phyloP scores from a whole-genome alignment of 805 yeast genomes.

The Schwanniomyces sp. region DNA sequence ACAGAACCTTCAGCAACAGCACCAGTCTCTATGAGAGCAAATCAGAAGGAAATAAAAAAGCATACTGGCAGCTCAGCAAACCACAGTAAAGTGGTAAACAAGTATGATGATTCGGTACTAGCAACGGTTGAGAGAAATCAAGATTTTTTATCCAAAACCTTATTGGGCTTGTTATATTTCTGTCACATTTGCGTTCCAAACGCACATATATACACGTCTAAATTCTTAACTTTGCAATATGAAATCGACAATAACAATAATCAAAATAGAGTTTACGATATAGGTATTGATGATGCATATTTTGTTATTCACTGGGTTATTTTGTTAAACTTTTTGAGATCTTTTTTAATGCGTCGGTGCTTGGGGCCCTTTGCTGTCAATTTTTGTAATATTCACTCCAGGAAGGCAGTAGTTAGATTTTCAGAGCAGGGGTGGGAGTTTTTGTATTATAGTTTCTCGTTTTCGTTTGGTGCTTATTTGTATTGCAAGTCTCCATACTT shows the following conservation, averaged over 20 bases:
- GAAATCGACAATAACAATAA: slow-evolving; percentile 13
- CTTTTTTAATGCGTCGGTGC: slow-evolving; percentile 56
- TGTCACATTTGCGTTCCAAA: slow-evolving; percentile 21
- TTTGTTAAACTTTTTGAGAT: slow-evolving; percentile 56
- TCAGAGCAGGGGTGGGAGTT: slow-evolving; percentile 86
- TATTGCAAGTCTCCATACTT: slow-evolving; percentile 61
- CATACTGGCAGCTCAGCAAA: background rate
- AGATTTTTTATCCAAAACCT: slow-evolving; percentile 27
- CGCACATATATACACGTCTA: slow-evolving; percentile 25
- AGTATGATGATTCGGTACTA: slow-evolving; percentile 19
- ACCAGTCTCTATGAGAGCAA: background rate
- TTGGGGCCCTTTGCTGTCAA: slow-evolving; percentile 56
- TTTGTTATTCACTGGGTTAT: slow-evolving; percentile 56
- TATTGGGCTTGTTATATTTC: slow-evolving; percentile 26
- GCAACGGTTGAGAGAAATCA: slow-evolving; percentile 38
- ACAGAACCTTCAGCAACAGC: background rate
- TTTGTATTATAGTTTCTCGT: slow-evolving; percentile 57
- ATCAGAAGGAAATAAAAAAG: background rate
- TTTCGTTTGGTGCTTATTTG: slow-evolving; percentile 56
- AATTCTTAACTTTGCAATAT: slow-evolving; percentile 37
- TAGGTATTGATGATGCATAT: slow-evolving; percentile 55
- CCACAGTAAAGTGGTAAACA: background rate
- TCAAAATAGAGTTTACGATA: slow-evolving; percentile 42
- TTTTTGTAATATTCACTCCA: slow-evolving; percentile 41
- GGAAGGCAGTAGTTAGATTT: slow-evolving; percentile 62